These are phyloP conservation scores for Mikania micrantha DNA, from an alignment of 129 eudicot species.

Conservation along the genomic window DNA sequence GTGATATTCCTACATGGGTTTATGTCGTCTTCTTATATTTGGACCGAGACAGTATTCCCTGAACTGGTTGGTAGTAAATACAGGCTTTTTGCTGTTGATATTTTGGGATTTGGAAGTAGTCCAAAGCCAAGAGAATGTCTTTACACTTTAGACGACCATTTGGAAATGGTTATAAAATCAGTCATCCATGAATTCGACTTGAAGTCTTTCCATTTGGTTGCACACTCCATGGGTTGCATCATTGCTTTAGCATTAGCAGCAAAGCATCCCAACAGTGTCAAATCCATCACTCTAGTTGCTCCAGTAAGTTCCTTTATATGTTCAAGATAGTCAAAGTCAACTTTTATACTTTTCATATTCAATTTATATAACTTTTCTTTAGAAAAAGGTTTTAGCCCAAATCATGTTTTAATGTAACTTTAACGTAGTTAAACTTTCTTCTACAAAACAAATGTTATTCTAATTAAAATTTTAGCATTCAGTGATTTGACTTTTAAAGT, in stretches of 20 bases:
- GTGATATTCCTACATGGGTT: conserved; percentile 86
- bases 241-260: conserved; percentile 78
- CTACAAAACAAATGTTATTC: not conserved
- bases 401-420: not conserved
- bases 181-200: conserved; percentile 44
- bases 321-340: conserved; percentile 10
- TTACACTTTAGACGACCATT: conserved; percentile 63
- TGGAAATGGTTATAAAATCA: conserved; percentile 68
- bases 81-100: conserved; percentile 63
- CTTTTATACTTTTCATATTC: conserved; percentile 1
- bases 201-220: conserved; percentile 69
- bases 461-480: not conserved
- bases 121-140: conserved; percentile 73
- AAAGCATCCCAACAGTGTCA: conserved; percentile 44
- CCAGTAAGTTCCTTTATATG: conserved; percentile 47
- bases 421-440: not conserved
- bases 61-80: conserved; percentile 36
- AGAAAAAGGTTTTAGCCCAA: not conserved
- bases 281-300: conserved; percentile 71
- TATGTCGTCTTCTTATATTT: conserved; percentile 66
- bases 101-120: conserved; percentile 82
- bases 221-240: conserved; percentile 89
- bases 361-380: not conserved
- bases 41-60: conserved; percentile 67
- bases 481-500: conserved; percentile 6